Evolutionary conservation across 805 yeast genomes (phyloP), one percentile per base, ranked within the genome.

Genomic region (Lipomyces sp.): DNA sequence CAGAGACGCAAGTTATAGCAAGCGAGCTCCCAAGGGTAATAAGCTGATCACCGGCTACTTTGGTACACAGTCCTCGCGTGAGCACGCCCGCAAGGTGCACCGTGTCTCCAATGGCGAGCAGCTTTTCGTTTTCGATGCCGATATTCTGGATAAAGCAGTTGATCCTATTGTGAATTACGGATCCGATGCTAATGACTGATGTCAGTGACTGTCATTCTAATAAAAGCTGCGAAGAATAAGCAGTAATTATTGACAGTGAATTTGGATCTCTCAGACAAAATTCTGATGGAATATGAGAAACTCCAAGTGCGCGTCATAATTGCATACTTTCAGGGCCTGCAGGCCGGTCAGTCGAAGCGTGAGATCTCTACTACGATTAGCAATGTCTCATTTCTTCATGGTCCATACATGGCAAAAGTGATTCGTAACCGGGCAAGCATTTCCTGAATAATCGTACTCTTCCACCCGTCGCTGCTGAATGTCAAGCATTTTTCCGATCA

Each of bases 201-300:
- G 15, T 8, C 42, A 37, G 42, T 37, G 42, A 37, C 42, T 37
- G 42, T 3, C 42, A 37, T 37, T 37, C 15, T 37, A 10, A 8
- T 4, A 37, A 37, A 37, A 37, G 42, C 42, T 15, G 4, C 1
- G 42, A 37, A 37, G 42, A 37, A 37, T 37, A 39, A n/a, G 3
- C 45, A 39, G 45, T n/a, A 39, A 39, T 39, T 39, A 39, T 39
- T 13, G 45, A 39, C 45, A 39, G n/a, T 39, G 45, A n/a, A 24
- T 39, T 39, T 39, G 45, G 45, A 39, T 37, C 42, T 39, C 45
- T 39, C 45, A n/a, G 45, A 39, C 15, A 39, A 39, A 39, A 39
- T n/a, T 39, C 45, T 37, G 42, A 37, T 8, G 42, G 42, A 10
- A 37, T 8, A 10, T 37, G 42, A 6, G 42, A 5, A 37, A 37